phyloP scores from a whole-genome alignment of 1,284 basidiomycete genomes.

The Ceratobasidium sp. region DNA sequence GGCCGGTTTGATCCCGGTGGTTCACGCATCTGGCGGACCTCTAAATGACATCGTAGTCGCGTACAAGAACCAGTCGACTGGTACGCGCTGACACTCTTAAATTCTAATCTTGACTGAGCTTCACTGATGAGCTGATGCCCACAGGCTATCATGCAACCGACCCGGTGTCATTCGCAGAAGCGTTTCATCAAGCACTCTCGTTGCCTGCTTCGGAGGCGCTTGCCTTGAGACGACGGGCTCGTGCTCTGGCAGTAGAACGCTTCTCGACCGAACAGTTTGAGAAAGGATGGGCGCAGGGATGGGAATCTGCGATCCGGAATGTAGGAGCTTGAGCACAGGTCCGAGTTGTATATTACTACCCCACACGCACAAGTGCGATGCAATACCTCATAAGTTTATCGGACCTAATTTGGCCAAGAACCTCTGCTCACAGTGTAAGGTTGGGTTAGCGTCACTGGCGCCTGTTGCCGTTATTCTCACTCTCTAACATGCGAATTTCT shows the following conservation, averaged over 20 bases:
- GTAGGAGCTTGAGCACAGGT: neutral
- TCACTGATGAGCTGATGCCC: neutral
- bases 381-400: too few species aligned
- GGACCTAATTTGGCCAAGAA: too few species aligned
- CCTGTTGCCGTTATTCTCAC: too few species aligned
- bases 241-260: constrained; percentile 69
- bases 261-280: constrained; percentile 84
- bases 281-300: constrained; percentile 63
- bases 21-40: constrained; percentile 93
- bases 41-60: constrained; percentile 90
- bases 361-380: too few species aligned
- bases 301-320: constrained; percentile 41
- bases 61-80: constrained; percentile 70
- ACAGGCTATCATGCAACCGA: constrained; percentile 83
- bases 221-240: constrained; percentile 70
- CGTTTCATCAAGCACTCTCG: constrained; percentile 69
- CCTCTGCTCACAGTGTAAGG: too few species aligned
- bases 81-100: constrained; percentile 54
- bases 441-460: too few species aligned
- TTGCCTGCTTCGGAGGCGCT: constrained; percentile 63
- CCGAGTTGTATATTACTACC: neutral
- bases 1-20: constrained; percentile 90
- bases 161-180: constrained; percentile 71
- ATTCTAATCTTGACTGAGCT: neutral
- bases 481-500: too few species aligned